A percentile compares a stretch with the other conserved stretches of the same genome.
Evolutionary conservation across 2,329 filamentous ascomycete genomes (phyloP).

Genomic region (Chrysosporium keratinophilum): DNA sequence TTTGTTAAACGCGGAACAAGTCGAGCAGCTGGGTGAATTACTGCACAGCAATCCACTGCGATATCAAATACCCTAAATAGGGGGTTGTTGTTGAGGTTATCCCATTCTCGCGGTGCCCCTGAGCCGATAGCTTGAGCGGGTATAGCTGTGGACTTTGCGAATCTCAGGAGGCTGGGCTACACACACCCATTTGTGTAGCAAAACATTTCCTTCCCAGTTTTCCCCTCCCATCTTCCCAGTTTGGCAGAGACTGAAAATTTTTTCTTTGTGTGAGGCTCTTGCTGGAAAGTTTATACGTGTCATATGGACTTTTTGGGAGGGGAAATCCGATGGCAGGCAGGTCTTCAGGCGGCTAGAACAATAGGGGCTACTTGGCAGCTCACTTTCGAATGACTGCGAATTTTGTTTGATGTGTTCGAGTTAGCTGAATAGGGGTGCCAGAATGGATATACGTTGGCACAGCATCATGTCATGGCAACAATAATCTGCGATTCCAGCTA

Average conservation of each 20-base stretch:
- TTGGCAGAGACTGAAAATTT: neutral
- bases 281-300: neutral
- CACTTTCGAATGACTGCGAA: too few relatives aligned
- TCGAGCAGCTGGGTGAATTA: neutral
- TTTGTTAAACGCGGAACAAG: neutral
- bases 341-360: neutral
- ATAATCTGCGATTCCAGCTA: too few relatives aligned
- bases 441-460: too few relatives aligned
- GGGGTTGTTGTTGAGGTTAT: neutral
- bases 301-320: neutral
- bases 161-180: neutral
- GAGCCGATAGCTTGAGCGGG: neutral
- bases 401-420: too few relatives aligned
- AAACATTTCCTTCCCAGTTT: neutral
- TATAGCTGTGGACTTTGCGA: neutral
- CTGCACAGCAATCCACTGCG: neutral
- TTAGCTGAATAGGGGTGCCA: too few relatives aligned
- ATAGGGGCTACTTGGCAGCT: too few relatives aligned
- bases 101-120: neutral
- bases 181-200: neutral
- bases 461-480: too few relatives aligned
- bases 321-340: too few relatives aligned
- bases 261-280: neutral
- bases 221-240: neutral
- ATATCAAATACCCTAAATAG: neutral